phyloP scores from a whole-genome alignment of 495 filamentous ascomycete genomes.

The Aspergillus panamensis region DNA sequence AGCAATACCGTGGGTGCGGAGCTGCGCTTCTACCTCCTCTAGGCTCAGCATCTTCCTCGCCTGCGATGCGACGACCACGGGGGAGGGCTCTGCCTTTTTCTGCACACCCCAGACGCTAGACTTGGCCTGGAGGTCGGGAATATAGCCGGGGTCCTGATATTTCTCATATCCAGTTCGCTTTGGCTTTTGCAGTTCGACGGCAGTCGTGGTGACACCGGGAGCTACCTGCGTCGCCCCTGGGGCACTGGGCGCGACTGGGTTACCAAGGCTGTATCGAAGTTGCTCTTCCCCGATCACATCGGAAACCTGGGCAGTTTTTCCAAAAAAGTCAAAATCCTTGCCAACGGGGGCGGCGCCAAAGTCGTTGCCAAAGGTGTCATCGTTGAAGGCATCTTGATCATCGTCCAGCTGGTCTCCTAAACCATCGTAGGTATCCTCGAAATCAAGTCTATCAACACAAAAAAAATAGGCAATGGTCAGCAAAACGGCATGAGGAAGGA shows the following conservation, averaged over 20 bases:
- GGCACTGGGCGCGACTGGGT: constrained; percentile 46
- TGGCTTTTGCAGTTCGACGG: constrained; percentile 52
- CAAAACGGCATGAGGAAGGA: not conserved
- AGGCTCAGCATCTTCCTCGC: constrained; percentile 89
- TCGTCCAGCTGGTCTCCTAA: constrained; percentile 89
- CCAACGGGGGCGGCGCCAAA: constrained; percentile 52
- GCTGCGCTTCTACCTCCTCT: constrained; percentile 94
- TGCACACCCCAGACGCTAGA: constrained; percentile 88
- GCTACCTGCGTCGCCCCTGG: constrained; percentile 30
- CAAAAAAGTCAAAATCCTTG: constrained; percentile 97
- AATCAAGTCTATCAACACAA: constrained; percentile 61
- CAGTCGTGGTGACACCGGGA: constrained; percentile 25
- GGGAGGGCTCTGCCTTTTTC: constrained; percentile 41
- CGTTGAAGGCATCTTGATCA: constrained; percentile 91
- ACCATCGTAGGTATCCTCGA: constrained; percentile 98
- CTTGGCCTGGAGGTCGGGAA: constrained; percentile 86
- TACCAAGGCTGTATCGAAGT: constrained; percentile 68
- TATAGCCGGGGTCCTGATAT: constrained; percentile 69
- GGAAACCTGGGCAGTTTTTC: constrained; percentile 80
- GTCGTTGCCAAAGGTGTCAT: constrained; percentile 87
- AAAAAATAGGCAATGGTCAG: constrained; percentile 12
- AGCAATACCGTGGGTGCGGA: constrained; percentile 61
- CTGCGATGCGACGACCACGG: constrained; percentile 21
- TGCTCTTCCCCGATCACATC: constrained; percentile 87
- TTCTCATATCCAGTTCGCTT: constrained; percentile 82